phyloP scores from a whole-genome alignment of 1,284 basidiomycete genomes.

The Ustilago hordei region DNA sequence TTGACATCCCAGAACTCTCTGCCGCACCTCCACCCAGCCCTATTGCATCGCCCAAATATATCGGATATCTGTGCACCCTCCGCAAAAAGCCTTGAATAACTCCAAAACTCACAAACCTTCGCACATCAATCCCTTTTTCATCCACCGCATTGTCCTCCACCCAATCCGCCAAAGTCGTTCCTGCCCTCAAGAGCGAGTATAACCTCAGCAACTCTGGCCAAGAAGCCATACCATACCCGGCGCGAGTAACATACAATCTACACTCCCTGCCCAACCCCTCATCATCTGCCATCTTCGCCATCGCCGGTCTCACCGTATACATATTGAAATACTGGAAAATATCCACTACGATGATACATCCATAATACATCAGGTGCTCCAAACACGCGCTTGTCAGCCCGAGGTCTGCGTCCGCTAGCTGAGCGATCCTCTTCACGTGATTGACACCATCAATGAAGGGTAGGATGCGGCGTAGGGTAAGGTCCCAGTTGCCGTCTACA shows the following conservation, averaged over 20 bases:
- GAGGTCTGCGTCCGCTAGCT: conserved; percentile 89
- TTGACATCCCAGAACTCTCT: conserved; percentile 27
- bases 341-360: conserved; percentile 94
- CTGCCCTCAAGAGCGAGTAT: conserved; percentile 87
- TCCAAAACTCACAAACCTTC: conserved; percentile 96
- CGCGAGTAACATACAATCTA: conserved; percentile 85
- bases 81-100: conserved; percentile 98
- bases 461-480: conserved; percentile 82
- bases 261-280: conserved; percentile 86
- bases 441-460: conserved; percentile 88
- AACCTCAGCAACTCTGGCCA: conserved; percentile 78
- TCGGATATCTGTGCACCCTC: conserved; percentile 90
- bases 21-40: conserved; percentile 16
- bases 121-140: conserved; percentile 82
- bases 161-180: conserved; percentile 88
- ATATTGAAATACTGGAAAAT: conserved; percentile 95
- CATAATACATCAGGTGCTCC: conserved; percentile 94
- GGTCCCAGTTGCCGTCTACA: conserved; percentile 92
- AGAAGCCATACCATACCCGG: conserved; percentile 72
- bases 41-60: conserved; percentile 71
- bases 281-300: conserved; percentile 86
- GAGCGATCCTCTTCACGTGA: conserved; percentile 89
- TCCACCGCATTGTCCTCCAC: conserved; percentile 78
- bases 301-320: conserved; percentile 87
- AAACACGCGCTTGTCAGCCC: conserved; percentile 86